Base-by-base conservation (phyloP, 2,329 filamentous ascomycete genomes). In the Aureobasidium lini region DNA sequence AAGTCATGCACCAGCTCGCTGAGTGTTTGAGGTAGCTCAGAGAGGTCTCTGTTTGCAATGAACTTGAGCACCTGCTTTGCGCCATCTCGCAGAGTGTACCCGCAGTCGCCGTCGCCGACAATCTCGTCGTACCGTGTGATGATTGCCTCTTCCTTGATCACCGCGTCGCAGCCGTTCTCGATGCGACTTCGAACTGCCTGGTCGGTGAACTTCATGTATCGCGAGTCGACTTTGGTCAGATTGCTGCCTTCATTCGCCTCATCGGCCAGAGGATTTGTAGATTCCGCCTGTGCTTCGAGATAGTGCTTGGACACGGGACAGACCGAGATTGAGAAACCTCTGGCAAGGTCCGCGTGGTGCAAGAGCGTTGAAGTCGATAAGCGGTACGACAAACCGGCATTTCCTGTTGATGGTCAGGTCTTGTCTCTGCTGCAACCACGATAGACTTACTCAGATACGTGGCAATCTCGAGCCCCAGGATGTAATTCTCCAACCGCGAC, bases 51-150 rank as follows among this genome's bases (percentile, higher is more conserved):
- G 63, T 62, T 62, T 1, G 61, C 43, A 54, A 73, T 68, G 66
- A 70, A 73, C 18, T 63, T 61, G 4, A 72, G 65, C 13, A 72
- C 69, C 50, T 70, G 64, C 58, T 70, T 68, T 5, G 71, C 69
- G 34, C 70, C 70, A 57, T 70, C 67, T 13, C 70, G 67, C 5
- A 72, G 66, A 0, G 70, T 72, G 63, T 70, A 70, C 52, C 70
- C 70, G 58, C 70, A 72, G 49, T 72, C 70, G 36, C 70, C 70
- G 49, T 72, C 70, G 54, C 70, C 70, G 44, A 71, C 70, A 48
- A 71, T 71, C 1, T 68, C 69, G 64, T 72, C 70, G 63, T 72
- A 72, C 37, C 70, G 65, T 36, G 70, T 72, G 43, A 72, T 72
- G 16, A 64, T 70, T 9, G 69, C 66, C 53, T 72, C 70, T 29